phyloP scores from a whole-genome alignment of 2,329 filamentous ascomycete species.

The Endocalyx cinctus region DNA sequence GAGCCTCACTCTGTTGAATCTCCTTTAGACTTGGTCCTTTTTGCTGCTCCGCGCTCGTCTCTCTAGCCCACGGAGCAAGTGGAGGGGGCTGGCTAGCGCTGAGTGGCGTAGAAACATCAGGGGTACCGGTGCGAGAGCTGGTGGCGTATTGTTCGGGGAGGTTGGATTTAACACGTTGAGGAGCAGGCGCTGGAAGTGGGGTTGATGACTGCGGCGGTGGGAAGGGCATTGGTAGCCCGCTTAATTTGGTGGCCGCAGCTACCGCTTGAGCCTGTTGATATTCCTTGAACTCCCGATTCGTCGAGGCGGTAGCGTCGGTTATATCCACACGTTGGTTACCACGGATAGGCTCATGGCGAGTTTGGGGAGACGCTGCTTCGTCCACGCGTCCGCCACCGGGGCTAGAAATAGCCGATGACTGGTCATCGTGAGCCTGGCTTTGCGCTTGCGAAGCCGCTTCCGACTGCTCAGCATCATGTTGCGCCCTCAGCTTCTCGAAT shows the following conservation, averaged over 20 bases:
- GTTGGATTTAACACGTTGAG: constrained; percentile 78
- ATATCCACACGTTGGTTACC: constrained; percentile 6
- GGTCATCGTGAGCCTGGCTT: too few relatives aligned
- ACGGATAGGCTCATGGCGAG: too few relatives aligned
- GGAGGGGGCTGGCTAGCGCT: constrained; percentile 55
- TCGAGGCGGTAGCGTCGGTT: constrained; percentile 15
- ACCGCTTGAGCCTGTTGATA: constrained; percentile 55
- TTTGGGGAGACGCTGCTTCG: too few relatives aligned
- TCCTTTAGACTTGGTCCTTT: constrained; percentile 92
- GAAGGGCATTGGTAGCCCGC: constrained; percentile 73
- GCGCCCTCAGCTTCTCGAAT: constrained; percentile 74
- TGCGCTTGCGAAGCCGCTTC: constrained; percentile 22
- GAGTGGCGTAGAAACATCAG: constrained; percentile 44
- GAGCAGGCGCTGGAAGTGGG: constrained; percentile 81
- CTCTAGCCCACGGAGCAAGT: constrained; percentile 92
- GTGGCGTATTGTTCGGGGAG: constrained; percentile 66
- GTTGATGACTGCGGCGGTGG: constrained; percentile 69
- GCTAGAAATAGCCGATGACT: not conserved
- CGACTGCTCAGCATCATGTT: constrained; percentile 56
- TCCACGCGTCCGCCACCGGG: too few relatives aligned
- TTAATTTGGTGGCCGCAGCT: constrained; percentile 50
- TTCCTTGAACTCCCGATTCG: constrained; percentile 64
- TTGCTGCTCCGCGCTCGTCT: constrained; percentile 62
- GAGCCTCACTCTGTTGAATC: constrained; percentile 93
- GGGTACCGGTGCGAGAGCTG: constrained; percentile 73